These are phyloP conservation scores for Kuraishia piskuri DNA, from an alignment of 805 yeast species.

Conservation along the genomic window DNA sequence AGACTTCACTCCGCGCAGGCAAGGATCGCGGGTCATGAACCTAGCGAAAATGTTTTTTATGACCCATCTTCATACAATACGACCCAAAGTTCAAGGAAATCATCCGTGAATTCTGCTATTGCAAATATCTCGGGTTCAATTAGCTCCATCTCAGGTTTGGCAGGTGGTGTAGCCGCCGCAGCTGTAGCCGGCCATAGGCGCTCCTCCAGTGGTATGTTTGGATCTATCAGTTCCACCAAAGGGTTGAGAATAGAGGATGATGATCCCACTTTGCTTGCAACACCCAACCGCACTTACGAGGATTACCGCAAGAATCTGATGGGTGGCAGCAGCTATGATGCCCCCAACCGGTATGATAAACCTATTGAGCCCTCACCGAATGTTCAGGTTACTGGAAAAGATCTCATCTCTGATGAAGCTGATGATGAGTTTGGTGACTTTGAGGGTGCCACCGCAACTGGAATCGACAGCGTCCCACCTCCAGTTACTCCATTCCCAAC, in stretches of 20 bases:
- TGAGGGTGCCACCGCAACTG: slow-evolving; percentile 3
- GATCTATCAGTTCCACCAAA: background rate
- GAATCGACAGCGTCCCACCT: background rate
- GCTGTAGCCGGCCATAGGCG: background rate
- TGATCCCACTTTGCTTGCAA: background rate
- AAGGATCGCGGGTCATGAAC: background rate
- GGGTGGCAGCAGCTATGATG: background rate
- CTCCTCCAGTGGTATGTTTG: background rate
- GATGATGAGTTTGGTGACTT: slow-evolving; percentile 18
- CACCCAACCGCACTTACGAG: background rate
- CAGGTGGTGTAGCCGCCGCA: background rate
- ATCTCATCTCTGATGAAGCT: slow-evolving; percentile 1
- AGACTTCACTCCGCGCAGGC: background rate
- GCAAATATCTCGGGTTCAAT: background rate
- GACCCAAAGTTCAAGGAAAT: background rate
- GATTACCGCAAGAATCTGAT: background rate
- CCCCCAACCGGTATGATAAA: background rate
- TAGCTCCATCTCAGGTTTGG: background rate
- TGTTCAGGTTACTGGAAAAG: background rate
- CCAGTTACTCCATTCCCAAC: background rate
- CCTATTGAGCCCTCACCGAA: background rate
- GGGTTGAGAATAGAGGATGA: background rate
- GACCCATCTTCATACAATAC: background rate
- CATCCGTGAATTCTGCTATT: background rate
- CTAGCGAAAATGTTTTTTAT: background rate